Evolutionary conservation across 352 stramenopile species (phyloP).

Genomic region (Phytophthora podocarpi): DNA sequence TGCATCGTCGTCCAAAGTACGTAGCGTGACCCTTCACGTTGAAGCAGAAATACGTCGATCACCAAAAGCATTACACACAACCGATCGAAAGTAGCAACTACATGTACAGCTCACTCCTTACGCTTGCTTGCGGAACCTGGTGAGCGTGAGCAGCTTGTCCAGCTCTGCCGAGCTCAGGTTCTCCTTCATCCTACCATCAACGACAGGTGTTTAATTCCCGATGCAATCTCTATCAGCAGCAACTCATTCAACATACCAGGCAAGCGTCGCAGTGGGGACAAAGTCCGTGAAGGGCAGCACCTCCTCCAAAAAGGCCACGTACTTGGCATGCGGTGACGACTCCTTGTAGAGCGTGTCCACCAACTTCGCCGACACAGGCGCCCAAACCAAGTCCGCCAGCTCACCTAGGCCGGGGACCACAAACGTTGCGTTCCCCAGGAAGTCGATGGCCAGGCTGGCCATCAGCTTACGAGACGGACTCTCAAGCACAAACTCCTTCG

Average conservation of each 20-base stretch:
- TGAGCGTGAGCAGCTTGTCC: slow-evolving; percentile 30
- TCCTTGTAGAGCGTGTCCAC: slow-evolving; percentile 93
- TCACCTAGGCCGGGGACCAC: slow-evolving; percentile 89
- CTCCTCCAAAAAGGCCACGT: slow-evolving; percentile 85
- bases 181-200: slow-evolving; percentile 66
- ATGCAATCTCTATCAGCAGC: background rate
- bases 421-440: slow-evolving; percentile 89
- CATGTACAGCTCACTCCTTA: background rate
- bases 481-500: slow-evolving; percentile 55
- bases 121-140: slow-evolving; percentile 28
- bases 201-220: too few relatives aligned
- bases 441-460: slow-evolving; percentile 88
- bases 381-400: slow-evolving; percentile 91
- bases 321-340: slow-evolving; percentile 85
- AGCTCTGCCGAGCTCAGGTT: slow-evolving; percentile 54
- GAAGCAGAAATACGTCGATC: slow-evolving; percentile 18
- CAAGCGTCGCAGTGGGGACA: slow-evolving; percentile 93
- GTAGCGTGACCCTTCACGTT: slow-evolving; percentile 20
- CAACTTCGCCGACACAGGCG: slow-evolving; percentile 87
- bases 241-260: slow-evolving; percentile 65
- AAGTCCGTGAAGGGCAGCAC: slow-evolving; percentile 95
- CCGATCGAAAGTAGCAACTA: slow-evolving; percentile 6
- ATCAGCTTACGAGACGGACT: slow-evolving; percentile 65
- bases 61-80: slow-evolving; percentile 15
- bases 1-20: background rate